A percentile compares a stretch with the other conserved stretches of the same genome.
Conservation (phyloP, 2,329 filamentous ascomycete species). For the Phialophora expanda region DNA sequence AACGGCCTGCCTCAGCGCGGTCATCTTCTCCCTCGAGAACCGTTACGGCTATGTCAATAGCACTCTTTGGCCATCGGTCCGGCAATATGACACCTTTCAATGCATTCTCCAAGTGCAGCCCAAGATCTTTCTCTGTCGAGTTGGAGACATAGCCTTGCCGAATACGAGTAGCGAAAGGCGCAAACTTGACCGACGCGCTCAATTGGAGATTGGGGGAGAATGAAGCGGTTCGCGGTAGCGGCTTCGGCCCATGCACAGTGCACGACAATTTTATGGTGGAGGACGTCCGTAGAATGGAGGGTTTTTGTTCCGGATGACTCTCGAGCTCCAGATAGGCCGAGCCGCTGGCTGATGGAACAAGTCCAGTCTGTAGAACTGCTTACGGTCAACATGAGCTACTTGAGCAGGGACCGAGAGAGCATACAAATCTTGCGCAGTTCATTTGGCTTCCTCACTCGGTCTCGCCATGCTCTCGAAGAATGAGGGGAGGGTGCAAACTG, state of each 20-base stretch:
- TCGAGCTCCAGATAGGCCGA: constrained; percentile 71
- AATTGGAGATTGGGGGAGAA: constrained; percentile 93
- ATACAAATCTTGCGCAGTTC: constrained; percentile 85
- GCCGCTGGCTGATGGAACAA: constrained; percentile 90
- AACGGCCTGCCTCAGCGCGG: constrained; percentile 56
- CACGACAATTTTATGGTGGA: constrained; percentile 88
- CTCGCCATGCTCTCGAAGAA: constrained; percentile 56
- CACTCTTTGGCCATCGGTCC: constrained; percentile 97
- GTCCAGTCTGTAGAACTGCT: constrained; percentile 83
- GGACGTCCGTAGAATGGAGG: constrained; percentile 56
- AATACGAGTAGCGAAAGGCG: constrained; percentile 85
- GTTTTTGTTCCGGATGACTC: constrained; percentile 51
- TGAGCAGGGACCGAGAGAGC: constrained; percentile 43
- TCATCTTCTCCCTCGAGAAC: constrained; percentile 87
- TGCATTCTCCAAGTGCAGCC: constrained; percentile 88
- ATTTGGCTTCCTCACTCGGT: constrained; percentile 67
- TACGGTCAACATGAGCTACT: constrained; percentile 12
- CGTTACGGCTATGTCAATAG: constrained; percentile 91
- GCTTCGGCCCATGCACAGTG: constrained; percentile 89
- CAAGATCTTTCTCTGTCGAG: constrained; percentile 82
- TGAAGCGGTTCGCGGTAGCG: constrained; percentile 83
- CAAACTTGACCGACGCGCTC: constrained; percentile 93
- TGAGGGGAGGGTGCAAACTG: constrained; percentile 64
- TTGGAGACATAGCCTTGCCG: constrained; percentile 87
- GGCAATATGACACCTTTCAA: constrained; percentile 88